Conservation (phyloP, 2,329 filamentous ascomycete species). For the Parastagonospora nodorum region DNA sequence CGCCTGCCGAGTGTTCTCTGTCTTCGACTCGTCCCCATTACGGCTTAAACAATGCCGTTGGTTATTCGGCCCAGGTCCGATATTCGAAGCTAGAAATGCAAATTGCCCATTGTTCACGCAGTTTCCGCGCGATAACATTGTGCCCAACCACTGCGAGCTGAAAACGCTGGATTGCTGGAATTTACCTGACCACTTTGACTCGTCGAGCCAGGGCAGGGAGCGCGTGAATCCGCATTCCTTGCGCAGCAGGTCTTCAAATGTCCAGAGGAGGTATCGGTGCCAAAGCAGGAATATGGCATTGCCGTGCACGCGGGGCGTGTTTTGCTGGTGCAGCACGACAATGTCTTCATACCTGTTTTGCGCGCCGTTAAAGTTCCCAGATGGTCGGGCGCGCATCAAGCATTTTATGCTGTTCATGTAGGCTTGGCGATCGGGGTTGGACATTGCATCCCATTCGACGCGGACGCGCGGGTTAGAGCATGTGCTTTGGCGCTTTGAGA, state of each 20-base stretch:
- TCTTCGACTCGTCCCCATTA: constrained; percentile 29
- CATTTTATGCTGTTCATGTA: constrained; percentile 39
- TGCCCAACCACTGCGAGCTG: constrained; percentile 33
- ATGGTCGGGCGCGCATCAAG: constrained; percentile 25
- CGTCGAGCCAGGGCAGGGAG: constrained; percentile 46
- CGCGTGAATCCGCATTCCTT: constrained; percentile 50
- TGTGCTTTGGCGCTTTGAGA: constrained; percentile 20
- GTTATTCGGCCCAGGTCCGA: constrained; percentile 37
- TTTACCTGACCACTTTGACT: constrained; percentile 36
- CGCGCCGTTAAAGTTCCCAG: constrained; percentile 29
- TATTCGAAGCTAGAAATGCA: constrained; percentile 34
- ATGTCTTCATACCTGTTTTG: constrained; percentile 43
- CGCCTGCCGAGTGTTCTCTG: constrained; percentile 30
- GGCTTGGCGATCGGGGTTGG: constrained; percentile 23
- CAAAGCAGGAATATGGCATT: constrained; percentile 49
- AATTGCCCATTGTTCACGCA: constrained; percentile 43
- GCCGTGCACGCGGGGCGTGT: constrained; percentile 38
- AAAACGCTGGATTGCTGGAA: constrained; percentile 38
- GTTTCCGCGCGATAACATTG: constrained; percentile 26
- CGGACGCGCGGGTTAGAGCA: constrained; percentile 36
- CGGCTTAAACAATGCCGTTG: constrained; percentile 37
- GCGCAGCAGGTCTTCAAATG: constrained; percentile 49
- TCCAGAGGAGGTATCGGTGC: constrained; percentile 51
- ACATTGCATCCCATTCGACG: constrained; percentile 37
- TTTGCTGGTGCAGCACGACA: constrained; percentile 39